phyloP scores from a whole-genome alignment of 495 filamentous ascomycete species.

The Aspergillus leporis region DNA sequence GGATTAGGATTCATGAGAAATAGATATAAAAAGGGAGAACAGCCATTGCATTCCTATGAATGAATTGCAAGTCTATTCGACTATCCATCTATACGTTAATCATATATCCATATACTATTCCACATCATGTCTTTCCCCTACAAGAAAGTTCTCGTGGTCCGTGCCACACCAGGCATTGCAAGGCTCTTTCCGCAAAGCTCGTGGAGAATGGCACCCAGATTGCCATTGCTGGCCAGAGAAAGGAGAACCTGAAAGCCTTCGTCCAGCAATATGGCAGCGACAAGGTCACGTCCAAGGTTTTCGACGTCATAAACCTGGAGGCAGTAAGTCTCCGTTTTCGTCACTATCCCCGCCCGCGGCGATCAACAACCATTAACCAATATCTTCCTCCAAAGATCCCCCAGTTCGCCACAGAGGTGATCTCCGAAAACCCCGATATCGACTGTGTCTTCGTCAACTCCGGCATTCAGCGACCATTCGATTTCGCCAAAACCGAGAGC shows the following conservation, averaged over 20 bases:
- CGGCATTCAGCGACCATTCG: constrained; percentile 50
- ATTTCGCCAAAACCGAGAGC: constrained; percentile 61
- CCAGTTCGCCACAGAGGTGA: constrained; percentile 40
- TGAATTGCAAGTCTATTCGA: background rate
- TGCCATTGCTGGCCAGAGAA: constrained; percentile 63
- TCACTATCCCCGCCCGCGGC: background rate
- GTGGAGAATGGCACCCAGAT: constrained; percentile 60
- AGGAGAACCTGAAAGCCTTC: constrained; percentile 65
- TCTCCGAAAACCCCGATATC: constrained; percentile 53
- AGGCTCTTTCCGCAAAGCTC: constrained; percentile 62
- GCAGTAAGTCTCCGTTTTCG: constrained; percentile 40
- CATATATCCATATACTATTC: background rate
- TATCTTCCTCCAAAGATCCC: constrained; percentile 20
- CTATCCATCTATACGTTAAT: background rate
- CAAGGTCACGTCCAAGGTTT: constrained; percentile 51
- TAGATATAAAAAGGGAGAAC: background rate
- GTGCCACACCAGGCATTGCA: constrained; percentile 71
- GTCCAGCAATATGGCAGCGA: constrained; percentile 57
- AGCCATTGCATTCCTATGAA: background rate
- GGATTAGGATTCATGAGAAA: background rate
- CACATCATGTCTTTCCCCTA: constrained; percentile 43
- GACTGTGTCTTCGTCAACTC: constrained; percentile 46
- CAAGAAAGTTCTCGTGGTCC: constrained; percentile 68
- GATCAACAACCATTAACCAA: background rate
- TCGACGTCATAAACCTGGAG: constrained; percentile 65